Evolutionary conservation across 768 basidiomycete genomes (phyloP), one percentile per base, ranked within the genome.

Genomic region (Crucibulum laeve): DNA sequence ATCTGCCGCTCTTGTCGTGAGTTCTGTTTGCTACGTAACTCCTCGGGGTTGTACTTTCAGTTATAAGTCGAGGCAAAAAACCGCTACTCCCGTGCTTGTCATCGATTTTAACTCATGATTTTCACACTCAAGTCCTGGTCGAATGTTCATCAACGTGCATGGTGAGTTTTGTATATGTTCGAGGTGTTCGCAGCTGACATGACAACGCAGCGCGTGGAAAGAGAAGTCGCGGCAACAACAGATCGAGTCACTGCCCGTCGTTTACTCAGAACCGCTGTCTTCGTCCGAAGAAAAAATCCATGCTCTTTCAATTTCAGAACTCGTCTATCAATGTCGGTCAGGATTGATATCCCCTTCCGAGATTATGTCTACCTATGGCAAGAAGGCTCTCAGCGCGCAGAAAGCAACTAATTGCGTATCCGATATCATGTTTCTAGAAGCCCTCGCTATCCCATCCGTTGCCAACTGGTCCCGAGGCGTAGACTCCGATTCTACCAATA

Each of bases 381-480:
- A 82, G 56, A 74, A 72, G 44, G 64, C 77, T 1, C 54, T 84
- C 2, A 58, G 65, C 18, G 78, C 79, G 0, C 79, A 82, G 14
- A 59, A 62, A 25, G 65, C 69, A 41, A 84, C 82, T 14, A 87
- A 87, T 55, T 88, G 86, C 52, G 58, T 86, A 35, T 73, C 82
- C 7, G 84, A 86, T 48, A 63, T 87, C 44, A 74, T 84, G 70
- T 77, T 86, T 42, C 62, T 67, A 26, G 70, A 63, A 51, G 66
- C 63, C 44, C 67, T 70, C 42, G 57, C 50, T 7, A 71, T 60
- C 11, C 65, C 65, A 25, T 58, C 69, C 25, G 63, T 54, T 19
- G 61, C 59, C 21, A 67, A 70, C 40, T 72, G 69, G 68, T 65
- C 60, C 0, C 65, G 64, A 7, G 64, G 56, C 22, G 52, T 64